Conservation (phyloP, 768 basidiomycete species). For the Tephrocybe sp. region DNA sequence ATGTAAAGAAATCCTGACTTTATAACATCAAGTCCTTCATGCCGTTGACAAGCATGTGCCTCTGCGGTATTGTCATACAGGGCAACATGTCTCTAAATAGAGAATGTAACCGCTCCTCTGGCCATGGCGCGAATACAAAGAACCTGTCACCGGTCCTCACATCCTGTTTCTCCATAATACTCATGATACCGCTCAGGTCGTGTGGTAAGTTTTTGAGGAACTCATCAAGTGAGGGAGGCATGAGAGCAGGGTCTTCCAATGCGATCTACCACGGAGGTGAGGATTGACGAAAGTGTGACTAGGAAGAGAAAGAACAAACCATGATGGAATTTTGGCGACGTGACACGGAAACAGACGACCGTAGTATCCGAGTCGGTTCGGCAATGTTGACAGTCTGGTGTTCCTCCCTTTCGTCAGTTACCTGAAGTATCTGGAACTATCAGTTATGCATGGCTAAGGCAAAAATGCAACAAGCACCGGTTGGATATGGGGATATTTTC, state of each 20-base stretch:
- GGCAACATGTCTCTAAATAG: conserved; percentile 14
- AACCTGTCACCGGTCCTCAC: conserved; percentile 6
- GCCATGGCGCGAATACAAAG: conserved; percentile 10
- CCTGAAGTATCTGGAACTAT: too few relatives aligned
- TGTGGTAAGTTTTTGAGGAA: conserved; percentile 9
- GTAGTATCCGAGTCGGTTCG: too few relatives aligned
- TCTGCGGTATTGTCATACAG: conserved; percentile 5
- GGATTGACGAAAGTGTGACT: background rate
- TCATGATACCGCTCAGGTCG: background rate
- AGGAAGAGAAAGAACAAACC: background rate
- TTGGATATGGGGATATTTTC: background rate
- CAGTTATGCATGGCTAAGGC: background rate
- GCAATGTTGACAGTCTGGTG: conserved; percentile 27
- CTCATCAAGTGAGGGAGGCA: background rate
- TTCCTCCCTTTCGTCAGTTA: too few relatives aligned
- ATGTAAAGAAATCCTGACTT: too few relatives aligned
- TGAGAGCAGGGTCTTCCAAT: too few relatives aligned
- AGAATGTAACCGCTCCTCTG: conserved; percentile 7
- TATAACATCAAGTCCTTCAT: too few relatives aligned
- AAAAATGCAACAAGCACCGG: background rate
- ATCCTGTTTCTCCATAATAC: conserved; percentile 2
- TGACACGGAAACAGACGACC: too few relatives aligned
- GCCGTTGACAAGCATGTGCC: conserved; percentile 14
- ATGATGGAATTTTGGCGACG: background rate
- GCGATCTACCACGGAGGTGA: background rate